Base-by-base conservation (phyloP, 805 yeast genomes). In the Pichia thaimueangensis region DNA sequence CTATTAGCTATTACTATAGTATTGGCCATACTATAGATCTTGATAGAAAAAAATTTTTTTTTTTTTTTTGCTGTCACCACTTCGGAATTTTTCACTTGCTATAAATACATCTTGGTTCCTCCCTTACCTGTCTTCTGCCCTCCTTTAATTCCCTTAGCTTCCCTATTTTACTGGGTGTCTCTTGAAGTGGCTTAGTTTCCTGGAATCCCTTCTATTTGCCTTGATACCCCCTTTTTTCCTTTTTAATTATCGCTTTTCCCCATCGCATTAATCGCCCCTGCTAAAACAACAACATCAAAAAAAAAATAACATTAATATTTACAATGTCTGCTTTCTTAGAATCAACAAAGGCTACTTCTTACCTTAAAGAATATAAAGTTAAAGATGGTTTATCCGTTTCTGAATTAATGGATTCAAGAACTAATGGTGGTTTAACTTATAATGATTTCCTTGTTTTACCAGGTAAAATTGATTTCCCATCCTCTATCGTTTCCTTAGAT, bases 351-450 rank as follows among this genome's bases (percentile, higher is more conserved):
- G 97, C 97, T 52, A 58, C 82, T 49, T 78, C 80, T 44, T 72
- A 71, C 60, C 74, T 93, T 53, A 65, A 75, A 47, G 64, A 74
- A 48, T 91, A 86, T 73, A 50, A 74, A 45, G 65, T 70, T 56
- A 80, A 75, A 62, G 98, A 93, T 64, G 98, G 98, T 51, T 75
- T 93, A 53, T 80, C 84, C 50, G 83, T 85, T 57, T 71, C 77
- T 46, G 76, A 84, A 53, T 78, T 93, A 66, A 86, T 93, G 84
- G 95, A 93, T 71, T 87, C 97, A 39, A 70, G 78, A 54, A 65
- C 70, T 56, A 83, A 93, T 69, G 98, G 98, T 65, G 98, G 98
- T 45, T 78, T 93, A 62, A 93, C 98, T 53, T 93, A 93, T 74
- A 93, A 93, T 63, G 98, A 93, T 70, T 87, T 93, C 66, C 76